Base-by-base conservation (phyloP, 768 basidiomycete species). In the Hysterangium stoloniferum region DNA sequence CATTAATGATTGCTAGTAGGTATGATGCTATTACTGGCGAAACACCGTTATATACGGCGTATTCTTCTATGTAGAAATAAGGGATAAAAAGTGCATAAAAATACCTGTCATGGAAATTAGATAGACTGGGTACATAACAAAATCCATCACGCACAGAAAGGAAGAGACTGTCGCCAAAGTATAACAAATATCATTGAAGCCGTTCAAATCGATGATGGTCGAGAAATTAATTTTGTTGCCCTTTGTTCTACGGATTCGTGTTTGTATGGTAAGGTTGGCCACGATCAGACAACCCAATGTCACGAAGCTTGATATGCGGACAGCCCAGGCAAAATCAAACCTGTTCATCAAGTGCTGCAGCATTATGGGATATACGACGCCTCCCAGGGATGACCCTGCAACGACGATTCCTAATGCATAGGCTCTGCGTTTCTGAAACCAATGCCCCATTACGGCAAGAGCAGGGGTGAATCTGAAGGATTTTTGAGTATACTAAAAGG, bases 361-460 rank as follows among this genome's bases (percentile, higher is more conserved):
- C 66, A 82, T 66, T 43, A 86, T 75, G 0, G 84, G 80, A 56
- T 77, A 85, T n/a, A 82, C 64, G 3, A 84, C 79, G 8, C 84
- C 84, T 20, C 82, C 82, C 50, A 77, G 61, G 50, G 82, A 76
- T 22, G 49, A 51, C 19, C 87, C 87, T 29, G 84, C 77, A 1
- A 77, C 71, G 15, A 78, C 80, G 49, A 90, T 66, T 2, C 87
- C 87, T 32, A 84, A 67, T 0, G 86, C 84, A 2, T 86, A 80
- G 3, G 82, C 83, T 12, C 85, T 75, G 8, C 62, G 56, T 7
- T 56, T 59, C 20, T 59, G 55, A 58, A 73, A 74, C 53, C 66
- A 68, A 54, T 73, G 71, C 1, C 62, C 56, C 7, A 72, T 58
- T 20, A 71, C 64, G 4, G 66, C 62, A 13, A 72, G 56, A 0